These are phyloP conservation scores for Coffea canephora DNA, from an alignment of 257 asterid species.

Conservation along the genomic window DNA sequence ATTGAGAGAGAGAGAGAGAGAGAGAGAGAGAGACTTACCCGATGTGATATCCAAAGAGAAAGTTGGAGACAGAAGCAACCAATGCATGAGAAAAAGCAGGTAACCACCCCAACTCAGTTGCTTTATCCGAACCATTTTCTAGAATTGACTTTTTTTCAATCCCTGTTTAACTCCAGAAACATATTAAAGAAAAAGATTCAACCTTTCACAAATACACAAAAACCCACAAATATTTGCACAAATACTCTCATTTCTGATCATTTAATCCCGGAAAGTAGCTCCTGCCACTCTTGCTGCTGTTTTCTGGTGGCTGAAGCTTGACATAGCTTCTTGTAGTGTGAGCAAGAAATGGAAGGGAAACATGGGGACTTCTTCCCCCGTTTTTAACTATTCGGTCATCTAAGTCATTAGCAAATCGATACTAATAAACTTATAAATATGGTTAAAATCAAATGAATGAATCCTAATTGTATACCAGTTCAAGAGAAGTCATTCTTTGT, in stretches of 20 bases:
- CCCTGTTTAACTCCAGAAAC: constrained; percentile 29
- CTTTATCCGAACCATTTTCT: constrained; percentile 37
- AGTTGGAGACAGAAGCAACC: constrained; percentile 85
- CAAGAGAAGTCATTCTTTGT: too few species aligned
- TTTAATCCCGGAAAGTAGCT: constrained; percentile 23
- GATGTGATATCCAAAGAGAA: constrained; percentile 85
- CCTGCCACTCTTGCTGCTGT: constrained; percentile 14
- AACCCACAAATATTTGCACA: constrained; percentile 1
- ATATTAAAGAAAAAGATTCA: constrained; percentile 7
- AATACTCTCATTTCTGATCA: constrained; percentile 27
- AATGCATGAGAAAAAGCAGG: constrained; percentile 68
- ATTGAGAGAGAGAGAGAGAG: not conserved
- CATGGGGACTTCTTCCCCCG: constrained; percentile 13
- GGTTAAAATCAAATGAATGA: too few species aligned
- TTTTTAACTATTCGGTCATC: too few species aligned
- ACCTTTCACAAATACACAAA: constrained; percentile 7
- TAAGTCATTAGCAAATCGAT: too few species aligned
- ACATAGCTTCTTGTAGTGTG: constrained; percentile 28
- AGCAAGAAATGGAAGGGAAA: constrained; percentile 25
- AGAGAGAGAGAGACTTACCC: constrained; percentile 41
- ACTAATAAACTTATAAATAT: too few species aligned
- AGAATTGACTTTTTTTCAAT: constrained; percentile 28
- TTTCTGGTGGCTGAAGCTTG: constrained; percentile 29
- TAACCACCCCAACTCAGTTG: constrained; percentile 62
- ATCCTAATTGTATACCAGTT: too few species aligned